Evolutionary conservation across 1,139 yeast genomes (phyloP).

Genomic region (Taphrina wiesneri): DNA sequence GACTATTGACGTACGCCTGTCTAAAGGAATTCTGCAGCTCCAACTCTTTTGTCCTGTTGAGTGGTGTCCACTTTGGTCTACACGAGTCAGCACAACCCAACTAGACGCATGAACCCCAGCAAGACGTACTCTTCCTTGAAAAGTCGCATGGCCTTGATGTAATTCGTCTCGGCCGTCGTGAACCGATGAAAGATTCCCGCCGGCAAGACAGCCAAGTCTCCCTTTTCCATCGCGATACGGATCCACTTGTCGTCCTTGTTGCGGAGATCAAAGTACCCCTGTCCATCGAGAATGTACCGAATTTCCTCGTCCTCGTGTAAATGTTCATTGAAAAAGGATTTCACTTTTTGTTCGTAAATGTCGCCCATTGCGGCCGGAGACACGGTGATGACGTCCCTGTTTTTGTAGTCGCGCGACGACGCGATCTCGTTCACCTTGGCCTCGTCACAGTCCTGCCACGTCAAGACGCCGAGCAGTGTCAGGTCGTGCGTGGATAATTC

Average conservation of each 20-base stretch:
- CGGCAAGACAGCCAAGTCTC: constrained; percentile 58
- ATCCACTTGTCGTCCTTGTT: constrained; percentile 72
- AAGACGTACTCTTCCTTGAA: constrained; percentile 68
- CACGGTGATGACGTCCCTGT: constrained; percentile 71
- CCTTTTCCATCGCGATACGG: constrained; percentile 61
- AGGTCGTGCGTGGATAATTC: constrained; percentile 56
- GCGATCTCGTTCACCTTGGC: constrained; percentile 71
- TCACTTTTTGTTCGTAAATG: constrained; percentile 65
- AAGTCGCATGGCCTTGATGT: constrained; percentile 74
- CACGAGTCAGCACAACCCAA: background rate
- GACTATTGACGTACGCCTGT: constrained; percentile 48
- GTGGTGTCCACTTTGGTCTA: constrained; percentile 87
- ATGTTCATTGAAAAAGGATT: constrained; percentile 78
- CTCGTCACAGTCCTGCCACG: constrained; percentile 53
- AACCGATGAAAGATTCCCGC: constrained; percentile 37
- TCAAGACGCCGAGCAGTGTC: constrained; percentile 66
- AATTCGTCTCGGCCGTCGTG: constrained; percentile 64
- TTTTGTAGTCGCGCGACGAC: constrained; percentile 67
- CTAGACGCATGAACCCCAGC: background rate
- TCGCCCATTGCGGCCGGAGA: constrained; percentile 63
- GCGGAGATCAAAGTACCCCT: constrained; percentile 88
- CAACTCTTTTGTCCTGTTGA: constrained; percentile 56
- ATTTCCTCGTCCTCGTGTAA: constrained; percentile 97
- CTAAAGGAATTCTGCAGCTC: constrained; percentile 51
- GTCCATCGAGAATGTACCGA: constrained; percentile 83